A percentile compares a stretch with the other conserved stretches of the same genome.
These are phyloP conservation scores for Adansonia rubrostipa DNA, from an alignment of 441 rosid species.

Conservation along the genomic window DNA sequence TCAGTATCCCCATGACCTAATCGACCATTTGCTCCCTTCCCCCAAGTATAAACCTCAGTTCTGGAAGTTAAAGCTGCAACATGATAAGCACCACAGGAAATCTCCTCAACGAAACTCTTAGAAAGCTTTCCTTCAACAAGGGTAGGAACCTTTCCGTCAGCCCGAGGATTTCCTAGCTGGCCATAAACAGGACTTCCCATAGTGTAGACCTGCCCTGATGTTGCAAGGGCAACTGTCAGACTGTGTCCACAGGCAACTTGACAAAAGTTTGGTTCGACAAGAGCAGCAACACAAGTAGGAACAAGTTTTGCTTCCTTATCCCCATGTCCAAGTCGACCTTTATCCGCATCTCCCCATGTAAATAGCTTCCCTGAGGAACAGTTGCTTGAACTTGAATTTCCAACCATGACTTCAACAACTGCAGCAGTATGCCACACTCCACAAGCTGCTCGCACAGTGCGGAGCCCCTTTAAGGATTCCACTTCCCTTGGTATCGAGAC, in stretches of 20 bases:
- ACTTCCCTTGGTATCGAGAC: constrained; percentile 85
- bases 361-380: constrained; percentile 92
- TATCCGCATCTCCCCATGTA: constrained; percentile 98
- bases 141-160: constrained; percentile 80
- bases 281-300: constrained; percentile 97
- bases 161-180: constrained; percentile 87
- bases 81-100: constrained; percentile 95
- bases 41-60: constrained; percentile 98
- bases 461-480: constrained; percentile 91
- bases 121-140: constrained; percentile 90
- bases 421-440: constrained; percentile 99
- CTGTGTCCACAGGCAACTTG: constrained; percentile 95
- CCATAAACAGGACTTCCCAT: constrained; percentile 98
- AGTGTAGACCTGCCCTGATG: constrained; percentile 83
- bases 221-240: constrained; percentile 85
- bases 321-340: constrained; percentile 93
- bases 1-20: constrained; percentile 91
- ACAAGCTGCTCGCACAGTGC: constrained; percentile 91
- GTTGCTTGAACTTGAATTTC: constrained; percentile 85
- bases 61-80: constrained; percentile 88
- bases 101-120: constrained; percentile 86
- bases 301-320: constrained; percentile 89
- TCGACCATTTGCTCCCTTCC: constrained; percentile 97
- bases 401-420: constrained; percentile 95
- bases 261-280: constrained; percentile 92